Percentiles rank a stretch among this genome's conserved stretches.
Evolutionary conservation across 2,329 filamentous ascomycete species (phyloP).

Genomic region (Xylariaceae sp.): DNA sequence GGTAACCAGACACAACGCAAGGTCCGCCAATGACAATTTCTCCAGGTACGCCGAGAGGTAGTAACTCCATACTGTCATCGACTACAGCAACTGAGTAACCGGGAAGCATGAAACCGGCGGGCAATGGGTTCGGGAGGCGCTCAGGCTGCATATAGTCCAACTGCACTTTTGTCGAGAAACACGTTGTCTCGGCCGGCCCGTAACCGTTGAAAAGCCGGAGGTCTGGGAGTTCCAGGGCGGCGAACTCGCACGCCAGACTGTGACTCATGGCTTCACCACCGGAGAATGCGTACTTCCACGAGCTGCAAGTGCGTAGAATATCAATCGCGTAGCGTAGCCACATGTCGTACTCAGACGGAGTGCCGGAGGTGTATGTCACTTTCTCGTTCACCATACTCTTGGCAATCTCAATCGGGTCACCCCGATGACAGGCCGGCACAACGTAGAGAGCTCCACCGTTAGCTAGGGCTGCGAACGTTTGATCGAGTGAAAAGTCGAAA

Average conservation of each 20-base stretch:
- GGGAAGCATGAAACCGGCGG: slow-evolving; percentile 8
- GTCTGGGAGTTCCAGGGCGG: no score
- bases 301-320: neutral
- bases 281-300: neutral
- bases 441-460: slow-evolving; percentile 44
- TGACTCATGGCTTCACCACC: no score
- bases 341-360: slow-evolving; percentile 5
- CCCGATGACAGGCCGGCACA: slow-evolving; percentile 37
- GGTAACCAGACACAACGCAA: slow-evolving; percentile 40
- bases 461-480: slow-evolving; percentile 42
- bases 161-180: no score
- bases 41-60: slow-evolving; percentile 21
- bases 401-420: slow-evolving; percentile 43
- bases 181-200: no score
- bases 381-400: slow-evolving; percentile 39
- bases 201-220: no score
- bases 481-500: slow-evolving; percentile 45
- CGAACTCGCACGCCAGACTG: no score
- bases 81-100: slow-evolving; percentile 16
- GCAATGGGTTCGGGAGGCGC: no score
- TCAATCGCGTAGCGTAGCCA: neutral
- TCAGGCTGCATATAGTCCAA: no score
- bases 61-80: neutral
- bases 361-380: slow-evolving; percentile 42
- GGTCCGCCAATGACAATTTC: slow-evolving; percentile 28